phyloP scores from a whole-genome alignment of 495 filamentous ascomycete genomes.

The Parmelia sp. region DNA sequence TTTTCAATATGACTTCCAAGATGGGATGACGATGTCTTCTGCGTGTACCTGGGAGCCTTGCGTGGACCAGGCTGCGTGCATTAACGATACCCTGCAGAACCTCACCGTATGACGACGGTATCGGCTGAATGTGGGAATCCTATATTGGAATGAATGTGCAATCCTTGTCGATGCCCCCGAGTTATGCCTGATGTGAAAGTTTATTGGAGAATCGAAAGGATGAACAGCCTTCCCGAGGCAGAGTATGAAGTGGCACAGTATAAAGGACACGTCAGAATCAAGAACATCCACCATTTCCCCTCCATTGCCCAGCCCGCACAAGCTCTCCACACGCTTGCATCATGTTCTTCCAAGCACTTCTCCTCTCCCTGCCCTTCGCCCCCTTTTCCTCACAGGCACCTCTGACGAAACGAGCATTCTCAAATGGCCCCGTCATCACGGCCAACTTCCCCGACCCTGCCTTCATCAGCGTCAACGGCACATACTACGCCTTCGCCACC shows the following conservation, averaged over 20 bases:
- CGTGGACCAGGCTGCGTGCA: neutral
- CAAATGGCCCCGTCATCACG: constrained; percentile 27
- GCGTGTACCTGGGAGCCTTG: neutral
- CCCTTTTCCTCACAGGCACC: constrained; percentile 14
- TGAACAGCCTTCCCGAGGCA: neutral
- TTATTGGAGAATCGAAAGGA: neutral
- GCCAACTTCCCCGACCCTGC: constrained; percentile 34
- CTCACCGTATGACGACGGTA: neutral
- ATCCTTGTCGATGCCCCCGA: too few species aligned
- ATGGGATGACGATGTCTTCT: neutral
- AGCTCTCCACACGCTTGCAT: neutral
- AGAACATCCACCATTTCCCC: neutral
- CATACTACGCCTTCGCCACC: constrained; percentile 35
- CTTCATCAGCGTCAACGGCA: constrained; percentile 29
- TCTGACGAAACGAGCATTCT: constrained; percentile 20
- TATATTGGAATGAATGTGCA: neutral
- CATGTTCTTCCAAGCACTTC: constrained; percentile 2
- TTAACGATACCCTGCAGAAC: neutral
- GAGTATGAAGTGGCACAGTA: neutral
- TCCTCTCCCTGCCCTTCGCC: constrained; percentile 7
- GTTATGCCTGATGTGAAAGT: too few species aligned
- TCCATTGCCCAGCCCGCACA: neutral
- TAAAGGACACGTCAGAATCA: too few species aligned
- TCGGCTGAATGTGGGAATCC: neutral
- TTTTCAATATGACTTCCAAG: neutral